These are phyloP conservation scores for Apophysomyces elegans DNA, from an alignment of 371 early-diverging fungal genomes.

Conservation along the genomic window DNA sequence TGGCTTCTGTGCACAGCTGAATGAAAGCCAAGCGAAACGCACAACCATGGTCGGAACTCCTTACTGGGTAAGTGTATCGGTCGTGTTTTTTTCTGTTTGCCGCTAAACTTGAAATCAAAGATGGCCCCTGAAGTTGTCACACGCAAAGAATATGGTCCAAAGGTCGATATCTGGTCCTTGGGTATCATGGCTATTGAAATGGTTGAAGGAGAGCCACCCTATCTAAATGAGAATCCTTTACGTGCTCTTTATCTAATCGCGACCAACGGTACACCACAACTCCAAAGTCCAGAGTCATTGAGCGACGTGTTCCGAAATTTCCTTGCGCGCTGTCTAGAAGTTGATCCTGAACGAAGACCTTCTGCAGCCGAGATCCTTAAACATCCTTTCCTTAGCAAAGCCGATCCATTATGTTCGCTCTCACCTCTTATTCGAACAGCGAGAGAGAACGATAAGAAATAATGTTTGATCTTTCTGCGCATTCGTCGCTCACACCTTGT, in stretches of 20 bases:
- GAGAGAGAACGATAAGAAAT: constrained; percentile 50
- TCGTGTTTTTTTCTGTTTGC: background rate
- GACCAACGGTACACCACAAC: constrained; percentile 92
- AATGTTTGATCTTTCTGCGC: background rate
- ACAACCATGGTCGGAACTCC: constrained; percentile 95
- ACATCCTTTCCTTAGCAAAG: constrained; percentile 88
- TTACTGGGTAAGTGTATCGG: constrained; percentile 66
- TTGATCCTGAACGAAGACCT: constrained; percentile 84
- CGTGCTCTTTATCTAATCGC: constrained; percentile 91
- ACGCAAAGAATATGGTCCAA: constrained; percentile 89
- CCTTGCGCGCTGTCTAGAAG: constrained; percentile 78
- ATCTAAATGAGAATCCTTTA: constrained; percentile 88
- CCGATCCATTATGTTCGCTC: constrained; percentile 84
- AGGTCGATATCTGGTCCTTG: constrained; percentile 98
- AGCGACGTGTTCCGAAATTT: constrained; percentile 83
- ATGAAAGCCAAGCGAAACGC: constrained; percentile 77
- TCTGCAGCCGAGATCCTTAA: constrained; percentile 72
- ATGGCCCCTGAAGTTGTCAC: constrained; percentile 98
- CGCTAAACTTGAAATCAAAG: constrained; percentile 16
- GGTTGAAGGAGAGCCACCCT: constrained; percentile 96
- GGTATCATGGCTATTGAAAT: constrained; percentile 97
- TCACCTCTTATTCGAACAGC: constrained; percentile 89
- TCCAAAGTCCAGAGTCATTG: constrained; percentile 86
- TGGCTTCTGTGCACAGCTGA: constrained; percentile 94
- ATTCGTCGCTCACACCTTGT: background rate